Evolutionary conservation across 2,329 filamentous ascomycete species (phyloP), one percentile per base, ranked within the genome.

Genomic region (Diplodia intermedia): DNA sequence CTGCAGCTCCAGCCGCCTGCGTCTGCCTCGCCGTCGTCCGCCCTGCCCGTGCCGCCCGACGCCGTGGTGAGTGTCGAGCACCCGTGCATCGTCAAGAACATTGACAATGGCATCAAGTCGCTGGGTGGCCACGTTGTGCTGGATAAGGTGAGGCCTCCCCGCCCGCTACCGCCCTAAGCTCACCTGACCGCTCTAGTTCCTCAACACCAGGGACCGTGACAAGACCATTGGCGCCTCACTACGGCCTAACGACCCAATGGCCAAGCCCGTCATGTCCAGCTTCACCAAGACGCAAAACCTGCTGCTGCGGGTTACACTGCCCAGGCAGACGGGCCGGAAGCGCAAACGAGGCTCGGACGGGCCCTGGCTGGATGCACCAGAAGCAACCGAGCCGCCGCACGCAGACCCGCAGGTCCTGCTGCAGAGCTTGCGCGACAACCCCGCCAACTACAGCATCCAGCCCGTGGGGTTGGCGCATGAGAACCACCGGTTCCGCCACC

Each of bases 261-360:
- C 91, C 73, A 90, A 91, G 72, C 91, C 92, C 9, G 83, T 97
- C 69, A 83, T 90, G 72, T 97, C 94, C 8, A 89, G 90, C 52
- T 91, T 90, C 75, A 87, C 90, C 38, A 81, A 87, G 23, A 91
- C 92, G 11, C 92, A 93, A 75, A 97, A 97, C 75, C 82, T 98
- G 23, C 85, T 98, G 23, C 84, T 99, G 65, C 94, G 93, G 77
- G 85, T 99, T 67, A 93, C 90, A 0, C 88, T 98, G 0, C 94
- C 95, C 0, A 95, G 90, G 78, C 85, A 92, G 67, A 97, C 93
- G 2, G 94, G 94, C 3, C 87, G 93, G 69, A 97, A 91, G 79
- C 87, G 94, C 69, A 97, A 94, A 81, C 85, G 90, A 72, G 93
- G 92, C n/a, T 88, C 88, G 5, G 77, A 89, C 67, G 90, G 84